Percentiles rank a stretch among this genome's conserved stretches.
phyloP scores from a whole-genome alignment of 164 flowering plant species.

The Vitis riparia region DNA sequence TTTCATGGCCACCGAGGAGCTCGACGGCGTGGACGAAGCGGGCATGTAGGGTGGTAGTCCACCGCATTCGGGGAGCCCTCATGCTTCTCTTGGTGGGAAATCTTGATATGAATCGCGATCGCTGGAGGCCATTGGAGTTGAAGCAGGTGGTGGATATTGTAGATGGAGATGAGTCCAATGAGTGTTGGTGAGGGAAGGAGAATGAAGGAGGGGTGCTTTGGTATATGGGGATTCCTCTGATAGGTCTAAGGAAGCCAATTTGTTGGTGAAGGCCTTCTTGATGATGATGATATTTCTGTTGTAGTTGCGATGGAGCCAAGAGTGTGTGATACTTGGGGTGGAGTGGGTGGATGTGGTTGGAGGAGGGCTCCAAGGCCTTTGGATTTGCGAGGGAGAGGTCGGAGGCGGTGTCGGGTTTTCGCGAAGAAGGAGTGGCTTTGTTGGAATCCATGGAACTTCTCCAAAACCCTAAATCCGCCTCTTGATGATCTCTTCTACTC shows the following conservation, averaged over 20 bases:
- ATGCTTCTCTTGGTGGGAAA: constrained; percentile 78
- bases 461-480: constrained; percentile 77
- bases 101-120: constrained; percentile 70
- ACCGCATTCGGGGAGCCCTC: constrained; percentile 96
- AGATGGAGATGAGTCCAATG: constrained; percentile 29
- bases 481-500: constrained; percentile 36
- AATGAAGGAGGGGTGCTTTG: constrained; percentile 34
- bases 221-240: constrained; percentile 89
- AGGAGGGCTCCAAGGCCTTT: constrained; percentile 9
- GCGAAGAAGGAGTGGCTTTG: constrained; percentile 27
- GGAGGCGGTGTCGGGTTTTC: constrained; percentile 28
- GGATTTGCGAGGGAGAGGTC: constrained; percentile 68
- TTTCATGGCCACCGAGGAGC: constrained; percentile 98
- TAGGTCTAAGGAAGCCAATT: constrained; percentile 66
- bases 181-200: constrained; percentile 33
- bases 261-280: constrained; percentile 36
- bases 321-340: constrained; percentile 5
- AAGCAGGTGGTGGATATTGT: constrained; percentile 13
- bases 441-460: constrained; percentile 59
- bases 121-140: constrained; percentile 29
- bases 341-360: constrained; percentile 18
- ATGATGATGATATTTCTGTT: constrained; percentile 11
- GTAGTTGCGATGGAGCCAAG: constrained; percentile 21
- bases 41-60: constrained; percentile 94
- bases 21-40: constrained; percentile 98